phyloP scores from a whole-genome alignment of 805 yeast species.

The Ogataea polymorpha region DNA sequence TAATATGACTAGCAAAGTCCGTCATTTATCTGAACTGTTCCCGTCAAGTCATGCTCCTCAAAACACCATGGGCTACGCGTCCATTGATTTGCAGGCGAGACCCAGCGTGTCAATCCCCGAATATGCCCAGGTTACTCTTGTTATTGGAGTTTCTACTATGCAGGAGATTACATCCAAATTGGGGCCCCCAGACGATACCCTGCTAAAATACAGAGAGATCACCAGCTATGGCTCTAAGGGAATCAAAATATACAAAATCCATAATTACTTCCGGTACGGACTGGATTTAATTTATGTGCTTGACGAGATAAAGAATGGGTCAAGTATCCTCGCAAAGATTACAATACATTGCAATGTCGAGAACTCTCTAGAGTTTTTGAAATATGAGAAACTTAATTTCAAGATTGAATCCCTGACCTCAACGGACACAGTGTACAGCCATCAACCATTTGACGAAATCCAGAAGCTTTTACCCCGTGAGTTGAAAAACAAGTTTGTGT shows the following conservation, averaged over 20 bases:
- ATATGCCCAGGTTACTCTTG: neutral
- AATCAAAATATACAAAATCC: slow-evolving; percentile 35
- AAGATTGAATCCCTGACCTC: neutral
- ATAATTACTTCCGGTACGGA: slow-evolving; percentile 55
- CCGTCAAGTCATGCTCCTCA: no score
- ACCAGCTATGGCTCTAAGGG: slow-evolving; percentile 27
- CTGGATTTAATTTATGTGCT: slow-evolving; percentile 51
- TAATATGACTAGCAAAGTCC: no score
- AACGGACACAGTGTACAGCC: neutral
- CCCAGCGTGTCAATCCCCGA: no score
- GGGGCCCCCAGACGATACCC: slow-evolving; percentile 57
- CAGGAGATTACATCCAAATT: slow-evolving; percentile 44
- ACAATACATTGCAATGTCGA: slow-evolving; percentile 51
- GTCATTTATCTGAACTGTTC: no score
- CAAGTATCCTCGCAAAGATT: slow-evolving; percentile 41
- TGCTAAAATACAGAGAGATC: slow-evolving; percentile 35
- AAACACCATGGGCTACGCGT: no score
- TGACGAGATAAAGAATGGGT: slow-evolving; percentile 24
- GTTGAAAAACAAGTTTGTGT: slow-evolving; percentile 24
- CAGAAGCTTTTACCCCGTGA: slow-evolving; percentile 1
- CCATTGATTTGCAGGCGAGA: no score
- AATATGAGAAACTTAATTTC: slow-evolving; percentile 48
- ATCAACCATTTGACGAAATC: slow-evolving; percentile 1
- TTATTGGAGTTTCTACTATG: slow-evolving; percentile 45
- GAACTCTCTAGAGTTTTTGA: slow-evolving; percentile 51